These are phyloP conservation scores for Teunomyces gatunensis DNA, from an alignment of 805 yeast genomes.

Conservation along the genomic window DNA sequence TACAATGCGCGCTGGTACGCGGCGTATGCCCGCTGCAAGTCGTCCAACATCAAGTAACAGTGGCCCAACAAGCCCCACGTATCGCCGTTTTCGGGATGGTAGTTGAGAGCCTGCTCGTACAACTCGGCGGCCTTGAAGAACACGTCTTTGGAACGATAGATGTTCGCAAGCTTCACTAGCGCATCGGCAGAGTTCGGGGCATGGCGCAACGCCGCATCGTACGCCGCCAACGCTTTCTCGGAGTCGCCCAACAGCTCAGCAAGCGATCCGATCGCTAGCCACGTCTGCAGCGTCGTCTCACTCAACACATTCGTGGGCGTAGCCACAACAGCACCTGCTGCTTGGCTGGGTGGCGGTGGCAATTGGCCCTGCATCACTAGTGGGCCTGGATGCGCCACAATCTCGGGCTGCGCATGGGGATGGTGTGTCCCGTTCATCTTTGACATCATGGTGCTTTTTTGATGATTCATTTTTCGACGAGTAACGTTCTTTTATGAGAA, in stretches of 20 bases:
- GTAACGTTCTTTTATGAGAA: conserved; percentile 3
- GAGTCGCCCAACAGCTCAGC: conserved; percentile 88
- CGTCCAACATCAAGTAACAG: conserved; percentile 95
- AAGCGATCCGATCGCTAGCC: conserved; percentile 85
- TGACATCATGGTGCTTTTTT: background rate
- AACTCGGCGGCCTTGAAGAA: conserved; percentile 93
- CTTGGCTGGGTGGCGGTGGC: background rate
- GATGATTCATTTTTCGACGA: background rate
- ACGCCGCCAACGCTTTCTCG: conserved; percentile 85
- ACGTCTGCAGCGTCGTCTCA: conserved; percentile 72
- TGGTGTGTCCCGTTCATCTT: conserved; percentile 2
- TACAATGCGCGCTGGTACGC: conserved; percentile 96
- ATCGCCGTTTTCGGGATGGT: conserved; percentile 87
- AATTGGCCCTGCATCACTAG: conserved; percentile 2
- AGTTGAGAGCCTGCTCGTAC: conserved; percentile 80
- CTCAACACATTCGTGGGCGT: conserved; percentile 19
- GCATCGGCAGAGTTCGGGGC: conserved; percentile 85
- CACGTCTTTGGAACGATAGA: conserved; percentile 84
- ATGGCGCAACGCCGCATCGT: conserved; percentile 82
- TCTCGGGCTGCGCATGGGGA: conserved; percentile 5
- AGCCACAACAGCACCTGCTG: background rate
- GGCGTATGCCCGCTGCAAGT: conserved; percentile 89
- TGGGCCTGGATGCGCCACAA: conserved; percentile 1
- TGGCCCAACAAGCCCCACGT: conserved; percentile 97
- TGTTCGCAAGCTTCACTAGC: conserved; percentile 79